Base-by-base conservation (phyloP, 148 eudicot species). In the Fagopyrum tataricum region DNA sequence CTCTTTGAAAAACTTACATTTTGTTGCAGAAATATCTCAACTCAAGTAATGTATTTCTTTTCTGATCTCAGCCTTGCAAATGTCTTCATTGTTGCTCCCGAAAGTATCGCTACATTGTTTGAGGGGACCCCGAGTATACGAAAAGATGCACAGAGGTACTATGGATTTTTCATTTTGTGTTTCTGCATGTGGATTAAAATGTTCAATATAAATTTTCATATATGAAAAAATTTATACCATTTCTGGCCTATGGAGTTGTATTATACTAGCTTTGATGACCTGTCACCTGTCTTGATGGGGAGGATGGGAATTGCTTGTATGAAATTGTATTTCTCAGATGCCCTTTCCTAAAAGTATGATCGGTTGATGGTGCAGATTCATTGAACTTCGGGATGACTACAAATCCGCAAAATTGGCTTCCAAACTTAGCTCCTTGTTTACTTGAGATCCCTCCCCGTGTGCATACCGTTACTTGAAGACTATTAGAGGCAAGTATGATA, bases 41-140 rank as follows among this genome's bases (percentile, higher is more conserved):
- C 18, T 15, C 20, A 39, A 31, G 20, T 39, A 15, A 64, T 15
- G 14, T 47, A 2, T 46, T 10, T 51, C 23, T n/a, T 78, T 13
- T 51, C 51, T 5, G 37, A 39, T 56, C 76, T 41, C 92, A 95
- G 98, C 73, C 70, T 91, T 91, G 98, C 98, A 75, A 95, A 95
- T 79, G 98, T 91, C 86, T 95, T 95, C 80, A 91, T 95, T 70
- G 98, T 95, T 51, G 97, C 98, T 80, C 98, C 98, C 73, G 98
- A 95, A 86, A 91, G 98, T 84, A 89, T 95, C 72, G 81, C 96
- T 44, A 84, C 86, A 61, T 84, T 95, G 55, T 95, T 95, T 70
- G 97, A 95, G 84, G 98, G 98, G 75, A 87, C 88, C 39, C 98
- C 98, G 79, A 91, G 98, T 78, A 90, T 95, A 53, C 85, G 89